Conservation (phyloP, 1,139 yeast species). For the Torulaspora globosa region DNA sequence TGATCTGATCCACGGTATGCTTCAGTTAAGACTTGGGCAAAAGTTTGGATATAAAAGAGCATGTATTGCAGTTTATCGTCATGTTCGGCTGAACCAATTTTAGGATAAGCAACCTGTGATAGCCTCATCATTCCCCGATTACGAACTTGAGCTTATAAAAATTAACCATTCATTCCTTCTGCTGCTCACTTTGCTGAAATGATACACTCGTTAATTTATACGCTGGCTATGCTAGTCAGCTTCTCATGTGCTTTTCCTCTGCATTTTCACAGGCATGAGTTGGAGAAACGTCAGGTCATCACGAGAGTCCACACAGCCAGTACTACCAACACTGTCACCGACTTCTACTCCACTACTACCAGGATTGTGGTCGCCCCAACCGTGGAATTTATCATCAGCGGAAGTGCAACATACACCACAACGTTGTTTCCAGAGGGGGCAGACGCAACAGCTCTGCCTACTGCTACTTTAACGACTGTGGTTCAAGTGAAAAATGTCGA, state of each 20-base stretch:
- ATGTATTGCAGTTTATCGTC: neutral
- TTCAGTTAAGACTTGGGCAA: neutral
- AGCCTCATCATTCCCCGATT: neutral
- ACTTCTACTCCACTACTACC: constrained; percentile 55
- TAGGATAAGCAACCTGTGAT: neutral
- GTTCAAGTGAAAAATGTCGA: constrained; percentile 9
- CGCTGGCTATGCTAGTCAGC: constrained; percentile 11
- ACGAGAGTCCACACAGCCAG: constrained; percentile 65
- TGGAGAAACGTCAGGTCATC: constrained; percentile 42
- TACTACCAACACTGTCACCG: constrained; percentile 48
- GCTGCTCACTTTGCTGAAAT: neutral
- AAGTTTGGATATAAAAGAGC: neutral
- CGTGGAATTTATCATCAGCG: constrained; percentile 60
- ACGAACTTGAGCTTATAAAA: neutral
- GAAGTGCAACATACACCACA: constrained; percentile 57
- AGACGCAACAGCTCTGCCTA: constrained; percentile 35
- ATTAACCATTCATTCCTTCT: neutral
- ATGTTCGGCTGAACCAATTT: neutral
- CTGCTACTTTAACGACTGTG: constrained; percentile 33
- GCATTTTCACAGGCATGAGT: constrained; percentile 14
- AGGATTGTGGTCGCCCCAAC: constrained; percentile 61
- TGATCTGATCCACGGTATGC: constrained; percentile 1
- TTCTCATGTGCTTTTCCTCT: constrained; percentile 25
- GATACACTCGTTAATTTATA: constrained; percentile 4
- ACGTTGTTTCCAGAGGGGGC: constrained; percentile 43